Percentiles rank a stretch among this genome's conserved stretches.
Conservation (phyloP, 441 rosid genomes). For the Bocquillonia castaneifolia region DNA sequence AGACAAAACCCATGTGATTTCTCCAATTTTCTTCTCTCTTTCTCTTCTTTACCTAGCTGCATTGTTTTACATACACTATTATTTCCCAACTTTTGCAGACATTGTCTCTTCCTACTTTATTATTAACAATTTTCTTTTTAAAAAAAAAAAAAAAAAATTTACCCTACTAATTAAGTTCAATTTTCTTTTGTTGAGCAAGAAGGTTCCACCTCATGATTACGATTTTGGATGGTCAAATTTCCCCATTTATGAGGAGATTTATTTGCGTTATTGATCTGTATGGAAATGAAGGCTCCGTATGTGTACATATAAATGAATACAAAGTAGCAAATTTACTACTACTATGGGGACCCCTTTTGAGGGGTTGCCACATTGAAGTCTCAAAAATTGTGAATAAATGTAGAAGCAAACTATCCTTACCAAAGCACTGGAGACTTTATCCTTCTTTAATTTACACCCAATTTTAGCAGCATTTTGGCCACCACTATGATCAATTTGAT, state of each 20-base stretch:
- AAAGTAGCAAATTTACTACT: neutral
- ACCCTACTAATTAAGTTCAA: too few species aligned
- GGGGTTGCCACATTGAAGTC: conserved; percentile 1
- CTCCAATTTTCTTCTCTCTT: neutral
- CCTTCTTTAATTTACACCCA: neutral
- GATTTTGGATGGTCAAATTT: conserved; percentile 19
- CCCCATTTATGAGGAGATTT: conserved; percentile 4
- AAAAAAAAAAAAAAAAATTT: too few species aligned
- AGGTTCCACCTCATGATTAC: conserved; percentile 25
- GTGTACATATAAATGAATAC: neutral
- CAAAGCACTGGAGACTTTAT: neutral
- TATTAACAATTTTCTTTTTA: too few species aligned
- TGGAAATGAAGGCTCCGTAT: neutral
- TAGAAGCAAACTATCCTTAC: neutral
- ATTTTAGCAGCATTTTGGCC: neutral
- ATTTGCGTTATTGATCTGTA: neutral
- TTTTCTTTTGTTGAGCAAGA: conserved; percentile 1
- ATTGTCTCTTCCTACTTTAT: conserved; percentile 17
- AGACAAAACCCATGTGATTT: conserved; percentile 33
- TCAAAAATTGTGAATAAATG: conserved; percentile 3
- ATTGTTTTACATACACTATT: neutral
- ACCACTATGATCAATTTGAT: neutral
- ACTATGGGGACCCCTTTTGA: neutral
- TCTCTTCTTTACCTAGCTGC: neutral
- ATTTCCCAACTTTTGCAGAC: conserved; percentile 23